Conservation (phyloP, 1,139 yeast genomes). For the Candida smagusa region DNA sequence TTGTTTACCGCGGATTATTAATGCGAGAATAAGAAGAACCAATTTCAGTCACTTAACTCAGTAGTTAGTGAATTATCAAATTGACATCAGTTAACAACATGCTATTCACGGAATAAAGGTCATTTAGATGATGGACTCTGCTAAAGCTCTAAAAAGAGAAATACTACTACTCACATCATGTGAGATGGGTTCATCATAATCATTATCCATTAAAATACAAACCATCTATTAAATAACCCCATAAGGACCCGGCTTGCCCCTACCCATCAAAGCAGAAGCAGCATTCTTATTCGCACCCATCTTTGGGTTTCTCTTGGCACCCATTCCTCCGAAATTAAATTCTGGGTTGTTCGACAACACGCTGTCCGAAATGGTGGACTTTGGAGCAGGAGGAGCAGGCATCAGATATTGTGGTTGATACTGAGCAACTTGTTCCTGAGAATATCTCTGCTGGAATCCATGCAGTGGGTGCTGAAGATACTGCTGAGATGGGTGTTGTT, state of each 20-base stretch:
- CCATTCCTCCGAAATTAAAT: conserved; percentile 20
- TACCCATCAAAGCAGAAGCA: conserved; percentile 16
- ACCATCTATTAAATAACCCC: conserved; percentile 4
- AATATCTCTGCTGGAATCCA: conserved; percentile 10
- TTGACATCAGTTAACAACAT: no score
- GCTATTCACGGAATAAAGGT: no score
- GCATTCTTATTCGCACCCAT: conserved; percentile 7
- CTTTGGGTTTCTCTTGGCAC: conserved; percentile 6
- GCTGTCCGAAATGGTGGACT: conserved; percentile 43
- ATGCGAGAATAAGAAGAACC: no score
- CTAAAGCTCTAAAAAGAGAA: no score
- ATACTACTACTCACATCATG: no score
- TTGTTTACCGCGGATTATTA: no score
- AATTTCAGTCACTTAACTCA: no score
- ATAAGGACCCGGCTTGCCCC: conserved; percentile 15
- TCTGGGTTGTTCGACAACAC: conserved; percentile 53
- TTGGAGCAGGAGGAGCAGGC: conserved; percentile 9
- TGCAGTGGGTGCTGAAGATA: conserved; percentile 11
- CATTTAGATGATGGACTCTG: no score
- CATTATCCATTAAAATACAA: no score
- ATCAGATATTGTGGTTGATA: conserved; percentile 5
- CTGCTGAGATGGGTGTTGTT: conserved; percentile 6
- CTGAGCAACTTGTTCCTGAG: conserved; percentile 3
- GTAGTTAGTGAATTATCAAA: no score
- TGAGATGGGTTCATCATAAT: no score